These are phyloP conservation scores for Adenanthera pavonina DNA, from an alignment of 306 rosid genomes.

Conservation along the genomic window DNA sequence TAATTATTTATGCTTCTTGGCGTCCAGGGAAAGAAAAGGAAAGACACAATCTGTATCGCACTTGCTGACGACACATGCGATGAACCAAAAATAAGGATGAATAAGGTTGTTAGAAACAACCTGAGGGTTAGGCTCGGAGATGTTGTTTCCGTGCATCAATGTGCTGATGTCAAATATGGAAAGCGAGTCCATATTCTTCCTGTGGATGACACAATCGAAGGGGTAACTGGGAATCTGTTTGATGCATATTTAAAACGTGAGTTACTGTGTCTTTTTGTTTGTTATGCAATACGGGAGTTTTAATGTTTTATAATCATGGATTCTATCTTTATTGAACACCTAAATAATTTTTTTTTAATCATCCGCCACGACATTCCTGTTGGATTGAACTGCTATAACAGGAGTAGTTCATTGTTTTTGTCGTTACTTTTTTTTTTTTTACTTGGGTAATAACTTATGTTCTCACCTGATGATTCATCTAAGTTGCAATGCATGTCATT, in stretches of 20 bases:
- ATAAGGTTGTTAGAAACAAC: slow-evolving; percentile 90
- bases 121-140: slow-evolving; percentile 97
- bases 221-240: slow-evolving; percentile 85
- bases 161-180: slow-evolving; percentile 94
- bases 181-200: slow-evolving; percentile 94
- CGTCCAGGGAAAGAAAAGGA: slow-evolving; percentile 87
- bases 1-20: slow-evolving; percentile 21
- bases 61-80: slow-evolving; percentile 91
- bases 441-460: not conserved
- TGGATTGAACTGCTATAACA: not conserved
- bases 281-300: not conserved
- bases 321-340: not conserved
- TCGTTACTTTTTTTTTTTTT: not conserved
- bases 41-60: slow-evolving; percentile 89
- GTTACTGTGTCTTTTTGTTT: slow-evolving; percentile 38
- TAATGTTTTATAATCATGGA: not conserved
- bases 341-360: not conserved
- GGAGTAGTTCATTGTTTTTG: slow-evolving; percentile 4
- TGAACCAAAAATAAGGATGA: slow-evolving; percentile 93
- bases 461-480: not conserved
- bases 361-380: not conserved
- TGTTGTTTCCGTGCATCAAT: slow-evolving; percentile 92
- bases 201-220: slow-evolving; percentile 93
- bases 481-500: slow-evolving; percentile 15
- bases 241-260: slow-evolving; percentile 93